Conservation (phyloP, 1,284 basidiomycete species). For the Moesziomyces sp. region DNA sequence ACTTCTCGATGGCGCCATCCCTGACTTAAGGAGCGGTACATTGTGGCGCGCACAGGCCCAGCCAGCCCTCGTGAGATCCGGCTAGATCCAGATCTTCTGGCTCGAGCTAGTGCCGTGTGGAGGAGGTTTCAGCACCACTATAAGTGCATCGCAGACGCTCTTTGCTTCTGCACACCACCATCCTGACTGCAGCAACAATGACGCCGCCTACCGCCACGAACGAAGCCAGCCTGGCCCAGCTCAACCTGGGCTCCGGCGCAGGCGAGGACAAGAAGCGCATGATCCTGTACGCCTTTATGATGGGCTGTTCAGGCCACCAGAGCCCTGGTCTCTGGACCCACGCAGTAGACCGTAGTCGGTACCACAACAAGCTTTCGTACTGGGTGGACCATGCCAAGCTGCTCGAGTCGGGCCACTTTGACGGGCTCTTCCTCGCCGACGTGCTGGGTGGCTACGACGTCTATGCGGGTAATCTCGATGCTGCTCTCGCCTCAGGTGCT, state of each 20-base stretch:
- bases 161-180: neutral
- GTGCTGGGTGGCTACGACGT: conserved; percentile 64
- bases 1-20: conserved; percentile 8
- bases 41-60: neutral
- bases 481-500: conserved; percentile 54
- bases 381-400: conserved; percentile 62
- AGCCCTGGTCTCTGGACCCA: conserved; percentile 58
- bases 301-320: conserved; percentile 62
- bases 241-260: conserved; percentile 2
- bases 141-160: too few relatives aligned
- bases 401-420: conserved; percentile 55
- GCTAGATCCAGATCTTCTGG: too few relatives aligned
- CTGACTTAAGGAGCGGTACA: neutral
- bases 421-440: conserved; percentile 64
- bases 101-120: too few relatives aligned
- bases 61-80: neutral
- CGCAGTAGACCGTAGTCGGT: conserved; percentile 46
- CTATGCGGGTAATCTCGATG: conserved; percentile 52
- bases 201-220: conserved; percentile 18
- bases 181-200: conserved; percentile 2
- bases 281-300: conserved; percentile 56
- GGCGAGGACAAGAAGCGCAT: conserved; percentile 15
- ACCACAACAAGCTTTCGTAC: conserved; percentile 61
- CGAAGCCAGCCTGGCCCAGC: conserved; percentile 8
- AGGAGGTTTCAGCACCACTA: too few relatives aligned